These are phyloP conservation scores for Coleophoma cylindrospora DNA, from an alignment of 2,329 filamentous ascomycete species.

Conservation along the genomic window DNA sequence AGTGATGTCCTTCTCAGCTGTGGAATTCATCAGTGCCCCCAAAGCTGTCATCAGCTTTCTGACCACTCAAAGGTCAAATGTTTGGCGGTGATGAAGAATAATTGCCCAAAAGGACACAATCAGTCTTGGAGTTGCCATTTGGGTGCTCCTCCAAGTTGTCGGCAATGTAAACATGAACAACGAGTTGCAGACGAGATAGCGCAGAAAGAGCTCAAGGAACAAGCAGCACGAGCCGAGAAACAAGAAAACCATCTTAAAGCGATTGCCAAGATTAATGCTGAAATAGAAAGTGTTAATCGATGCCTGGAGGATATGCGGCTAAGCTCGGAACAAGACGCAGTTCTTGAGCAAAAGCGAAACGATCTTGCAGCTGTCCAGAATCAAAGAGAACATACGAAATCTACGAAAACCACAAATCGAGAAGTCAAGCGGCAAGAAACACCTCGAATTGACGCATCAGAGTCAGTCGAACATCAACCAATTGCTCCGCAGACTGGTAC, in stretches of 20 bases:
- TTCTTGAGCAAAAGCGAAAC: too few species aligned
- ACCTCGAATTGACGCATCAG: too few species aligned
- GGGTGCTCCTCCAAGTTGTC: slow-evolving; percentile 34
- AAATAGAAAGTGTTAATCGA: slow-evolving; percentile 23
- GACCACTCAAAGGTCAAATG: slow-evolving; percentile 52
- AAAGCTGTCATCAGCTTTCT: slow-evolving; percentile 54
- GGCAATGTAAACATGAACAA: slow-evolving; percentile 46
- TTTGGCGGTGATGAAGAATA: slow-evolving; percentile 32
- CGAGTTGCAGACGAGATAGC: slow-evolving; percentile 35
- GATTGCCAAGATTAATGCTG: slow-evolving; percentile 15
- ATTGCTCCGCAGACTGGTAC: too few species aligned
- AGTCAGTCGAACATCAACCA: too few species aligned
- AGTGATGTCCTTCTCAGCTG: slow-evolving; percentile 50
- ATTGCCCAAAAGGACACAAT: slow-evolving; percentile 48
- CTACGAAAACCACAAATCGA: too few species aligned
- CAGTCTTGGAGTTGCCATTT: slow-evolving; percentile 40
- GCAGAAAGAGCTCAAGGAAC: slow-evolving; percentile 19
- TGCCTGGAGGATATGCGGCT: slow-evolving; percentile 37
- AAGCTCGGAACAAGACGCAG: slow-evolving; percentile 34
- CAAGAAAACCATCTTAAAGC: slow-evolving; percentile 12
- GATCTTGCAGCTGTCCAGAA: too few species aligned
- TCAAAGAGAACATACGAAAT: too few species aligned
- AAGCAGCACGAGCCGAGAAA: slow-evolving; percentile 11
- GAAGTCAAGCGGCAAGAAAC: too few species aligned
- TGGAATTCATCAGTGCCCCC: slow-evolving; percentile 51